Conservation (phyloP, 331 rosid species). For the Spiraea crenata region DNA sequence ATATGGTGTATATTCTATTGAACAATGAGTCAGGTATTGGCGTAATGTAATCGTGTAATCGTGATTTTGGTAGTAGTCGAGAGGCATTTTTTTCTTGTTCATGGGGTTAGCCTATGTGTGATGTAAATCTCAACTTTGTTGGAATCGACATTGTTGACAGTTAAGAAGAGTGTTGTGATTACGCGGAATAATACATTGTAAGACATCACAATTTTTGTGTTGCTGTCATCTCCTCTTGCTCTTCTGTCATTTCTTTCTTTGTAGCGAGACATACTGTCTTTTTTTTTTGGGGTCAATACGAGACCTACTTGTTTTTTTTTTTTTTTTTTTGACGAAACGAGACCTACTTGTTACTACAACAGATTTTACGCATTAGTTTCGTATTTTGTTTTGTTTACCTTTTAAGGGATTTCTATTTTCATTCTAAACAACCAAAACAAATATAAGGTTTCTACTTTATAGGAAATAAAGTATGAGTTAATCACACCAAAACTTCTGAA, state of each 20-base stretch:
- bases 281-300: too few species aligned
- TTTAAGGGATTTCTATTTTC: neutral
- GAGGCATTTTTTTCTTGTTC: conserved; percentile 49
- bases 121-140: conserved; percentile 48
- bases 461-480: too few species aligned
- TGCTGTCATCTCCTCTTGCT: conserved; percentile 8
- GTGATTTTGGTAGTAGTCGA: conserved; percentile 64
- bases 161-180: conserved; percentile 48
- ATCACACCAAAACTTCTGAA: neutral
- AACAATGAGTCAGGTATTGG: conserved; percentile 51
- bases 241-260: neutral
- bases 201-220: conserved; percentile 20
- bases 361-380: too few species aligned
- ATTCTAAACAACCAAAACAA: too few species aligned
- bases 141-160: conserved; percentile 41
- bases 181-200: conserved; percentile 37
- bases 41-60: conserved; percentile 57
- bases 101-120: conserved; percentile 35
- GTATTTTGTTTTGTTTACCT: neutral
- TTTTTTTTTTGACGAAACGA: too few species aligned
- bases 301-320: too few species aligned
- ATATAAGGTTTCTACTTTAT: too few species aligned
- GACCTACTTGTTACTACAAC: too few species aligned
- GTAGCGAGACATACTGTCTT: too few species aligned
- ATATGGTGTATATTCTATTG: conserved; percentile 57